A percentile compares a stretch with the other conserved stretches of the same genome.
Evolutionary conservation across 768 basidiomycete species (phyloP).

Genomic region (Phallus indusiatus): DNA sequence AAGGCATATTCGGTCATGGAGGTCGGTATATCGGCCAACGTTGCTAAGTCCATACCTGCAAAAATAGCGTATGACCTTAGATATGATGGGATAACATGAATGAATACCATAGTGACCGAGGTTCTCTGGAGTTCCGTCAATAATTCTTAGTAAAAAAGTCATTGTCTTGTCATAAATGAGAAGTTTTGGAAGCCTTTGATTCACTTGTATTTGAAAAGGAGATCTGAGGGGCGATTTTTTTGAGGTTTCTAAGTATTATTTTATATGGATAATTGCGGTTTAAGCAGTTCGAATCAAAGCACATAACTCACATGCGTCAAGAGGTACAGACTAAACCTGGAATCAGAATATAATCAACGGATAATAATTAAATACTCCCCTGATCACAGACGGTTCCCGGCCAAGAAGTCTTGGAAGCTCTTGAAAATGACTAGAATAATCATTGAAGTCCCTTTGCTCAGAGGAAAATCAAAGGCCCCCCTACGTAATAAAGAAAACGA

Average conservation of each 20-base stretch:
- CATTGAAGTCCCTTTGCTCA: not conserved
- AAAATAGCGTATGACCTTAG: not conserved
- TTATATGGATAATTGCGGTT: slow-evolving; percentile 30
- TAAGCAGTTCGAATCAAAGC: not conserved
- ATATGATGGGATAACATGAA: not conserved
- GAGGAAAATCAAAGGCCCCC: slow-evolving; percentile 13
- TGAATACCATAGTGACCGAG: slow-evolving; percentile 61
- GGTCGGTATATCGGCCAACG: slow-evolving; percentile 73
- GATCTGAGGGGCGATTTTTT: slow-evolving; percentile 50
- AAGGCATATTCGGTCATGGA: slow-evolving; percentile 58
- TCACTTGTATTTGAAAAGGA: slow-evolving; percentile 75
- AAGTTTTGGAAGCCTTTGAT: not conserved
- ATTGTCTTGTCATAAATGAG: not conserved
- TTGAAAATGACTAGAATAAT: slow-evolving; percentile 52
- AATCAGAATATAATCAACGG: not conserved
- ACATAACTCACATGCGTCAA: slow-evolving; percentile 53
- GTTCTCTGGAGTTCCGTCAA: slow-evolving; percentile 59
- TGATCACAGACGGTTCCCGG: slow-evolving; percentile 67
- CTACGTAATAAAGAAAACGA: slow-evolving; percentile 88
- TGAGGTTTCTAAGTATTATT: slow-evolving; percentile 27
- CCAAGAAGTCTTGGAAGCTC: slow-evolving; percentile 74
- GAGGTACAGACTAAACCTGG: slow-evolving; percentile 57
- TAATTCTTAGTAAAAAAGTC: slow-evolving; percentile 37
- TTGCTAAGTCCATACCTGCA: slow-evolving; percentile 83
- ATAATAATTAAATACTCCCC: slow-evolving; percentile 36